Evolutionary conservation across 2,329 filamentous ascomycete genomes (phyloP).

Genomic region (Fusarium burgessii): DNA sequence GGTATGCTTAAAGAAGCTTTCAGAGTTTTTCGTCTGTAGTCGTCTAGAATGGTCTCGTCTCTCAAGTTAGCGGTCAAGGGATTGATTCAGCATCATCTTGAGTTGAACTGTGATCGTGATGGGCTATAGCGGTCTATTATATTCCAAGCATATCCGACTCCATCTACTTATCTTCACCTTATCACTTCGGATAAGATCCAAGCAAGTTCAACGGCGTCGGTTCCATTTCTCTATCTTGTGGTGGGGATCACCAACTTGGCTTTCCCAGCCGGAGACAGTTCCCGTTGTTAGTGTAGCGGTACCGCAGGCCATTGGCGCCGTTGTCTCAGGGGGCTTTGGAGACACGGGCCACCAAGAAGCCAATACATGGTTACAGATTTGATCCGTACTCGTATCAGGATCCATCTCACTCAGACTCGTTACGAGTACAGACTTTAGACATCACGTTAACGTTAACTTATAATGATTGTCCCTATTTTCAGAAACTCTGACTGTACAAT

Average conservation of each 20-base stretch:
- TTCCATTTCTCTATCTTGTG: constrained; percentile 20
- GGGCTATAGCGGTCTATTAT: constrained; percentile 9
- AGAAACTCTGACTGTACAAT: constrained; percentile 24
- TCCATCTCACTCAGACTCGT: constrained; percentile 25
- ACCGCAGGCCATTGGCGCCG: constrained; percentile 37
- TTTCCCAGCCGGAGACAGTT: constrained; percentile 43
- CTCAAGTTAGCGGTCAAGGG: background rate
- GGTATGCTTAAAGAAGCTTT: constrained; percentile 36
- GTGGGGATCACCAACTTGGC: constrained; percentile 34
- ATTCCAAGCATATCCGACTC: background rate
- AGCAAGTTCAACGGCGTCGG: background rate
- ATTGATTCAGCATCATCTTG: constrained; percentile 17
- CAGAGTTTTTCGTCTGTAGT: constrained; percentile 18
- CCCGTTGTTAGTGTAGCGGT: constrained; percentile 45
- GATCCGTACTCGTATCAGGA: constrained; percentile 43
- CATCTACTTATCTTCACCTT: background rate
- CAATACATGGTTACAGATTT: constrained; percentile 20
- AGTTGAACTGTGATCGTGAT: background rate
- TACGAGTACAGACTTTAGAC: constrained; percentile 9
- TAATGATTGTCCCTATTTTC: constrained; percentile 20
- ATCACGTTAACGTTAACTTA: background rate
- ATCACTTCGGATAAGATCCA: constrained; percentile 4
- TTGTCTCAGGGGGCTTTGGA: constrained; percentile 40
- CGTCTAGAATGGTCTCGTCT: background rate
- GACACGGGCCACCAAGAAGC: constrained; percentile 6